Evolutionary conservation across 225 moss, liverwort and hornwort species (phyloP).

Genomic region (Antitrichia curtipendula): DNA sequence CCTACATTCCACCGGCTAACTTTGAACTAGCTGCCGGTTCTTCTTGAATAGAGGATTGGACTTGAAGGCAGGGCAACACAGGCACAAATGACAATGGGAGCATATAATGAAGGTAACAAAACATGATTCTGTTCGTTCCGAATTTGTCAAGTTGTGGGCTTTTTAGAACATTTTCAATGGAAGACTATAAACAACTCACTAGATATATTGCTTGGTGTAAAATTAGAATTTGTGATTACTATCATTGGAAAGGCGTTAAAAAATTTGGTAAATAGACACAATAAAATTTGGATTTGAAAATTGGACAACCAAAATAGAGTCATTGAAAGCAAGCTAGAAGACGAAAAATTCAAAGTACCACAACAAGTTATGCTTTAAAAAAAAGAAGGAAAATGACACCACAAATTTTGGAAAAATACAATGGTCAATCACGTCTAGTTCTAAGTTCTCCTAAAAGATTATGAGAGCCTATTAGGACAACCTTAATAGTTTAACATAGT

Average conservation of each 20-base stretch:
- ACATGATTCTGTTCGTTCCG: fast-evolving
- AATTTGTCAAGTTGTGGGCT: neutral
- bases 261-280: fast-evolving
- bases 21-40: no score
- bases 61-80: no score
- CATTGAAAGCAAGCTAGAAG: neutral
- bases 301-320: neutral
- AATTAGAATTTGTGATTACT: neutral
- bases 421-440: neutral
- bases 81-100: no score
- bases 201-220: neutral
- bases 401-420: neutral
- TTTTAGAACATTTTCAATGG: neutral
- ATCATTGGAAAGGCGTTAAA: neutral
- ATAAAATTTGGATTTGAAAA: neutral
- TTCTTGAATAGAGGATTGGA: no score
- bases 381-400: fast-evolving
- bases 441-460: neutral
- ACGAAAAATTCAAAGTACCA: neutral
- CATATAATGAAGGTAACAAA: neutral
- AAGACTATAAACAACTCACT: neutral
- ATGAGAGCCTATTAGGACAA: neutral
- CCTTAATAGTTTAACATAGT: neutral
- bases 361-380: neutral
- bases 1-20: no score